A percentile compares a stretch with the other conserved stretches of the same genome.
These are phyloP conservation scores for Aschersonia sp. DNA, from an alignment of 2,329 filamentous ascomycete genomes.

Conservation along the genomic window DNA sequence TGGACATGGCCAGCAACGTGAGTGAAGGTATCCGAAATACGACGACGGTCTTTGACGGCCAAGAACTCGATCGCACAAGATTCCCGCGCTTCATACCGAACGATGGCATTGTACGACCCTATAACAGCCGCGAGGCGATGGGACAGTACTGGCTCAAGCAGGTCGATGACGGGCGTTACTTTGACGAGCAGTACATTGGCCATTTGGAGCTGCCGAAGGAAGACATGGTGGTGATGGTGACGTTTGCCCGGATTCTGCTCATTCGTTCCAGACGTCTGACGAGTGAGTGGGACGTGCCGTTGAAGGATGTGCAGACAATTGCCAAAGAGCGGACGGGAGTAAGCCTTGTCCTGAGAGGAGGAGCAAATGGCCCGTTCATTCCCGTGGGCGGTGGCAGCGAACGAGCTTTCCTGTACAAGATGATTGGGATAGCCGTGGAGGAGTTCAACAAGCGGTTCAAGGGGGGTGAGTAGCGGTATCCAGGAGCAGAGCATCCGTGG, in stretches of 20 bases:
- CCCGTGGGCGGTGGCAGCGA: constrained; percentile 80
- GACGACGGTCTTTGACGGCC: constrained; percentile 92
- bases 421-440: constrained; percentile 51
- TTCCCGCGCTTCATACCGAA: constrained; percentile 81
- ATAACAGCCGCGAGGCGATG: constrained; percentile 85
- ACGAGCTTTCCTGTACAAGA: constrained; percentile 47
- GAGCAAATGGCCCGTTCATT: constrained; percentile 87
- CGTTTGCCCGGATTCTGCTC: constrained; percentile 75
- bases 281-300: constrained; percentile 89
- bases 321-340: constrained; percentile 92
- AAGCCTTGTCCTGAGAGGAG: constrained; percentile 75
- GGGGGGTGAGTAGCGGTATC: constrained; percentile 15
- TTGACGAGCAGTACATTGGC: constrained; percentile 94
- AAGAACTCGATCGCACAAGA: constrained; percentile 89
- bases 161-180: constrained; percentile 92
- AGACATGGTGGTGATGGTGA: constrained; percentile 83
- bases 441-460: constrained; percentile 52
- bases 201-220: constrained; percentile 84
- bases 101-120: constrained; percentile 88
- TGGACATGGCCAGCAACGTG: constrained; percentile 93
- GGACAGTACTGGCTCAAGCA: constrained; percentile 99
- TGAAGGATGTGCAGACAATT: constrained; percentile 95
- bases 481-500: too few relatives aligned
- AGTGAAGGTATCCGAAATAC: constrained; percentile 97
- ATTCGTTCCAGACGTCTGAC: constrained; percentile 74